A percentile compares a stretch with the other conserved stretches of the same genome.
These are phyloP conservation scores for Naematelia encephala DNA, from an alignment of 768 basidiomycete genomes.

Conservation along the genomic window DNA sequence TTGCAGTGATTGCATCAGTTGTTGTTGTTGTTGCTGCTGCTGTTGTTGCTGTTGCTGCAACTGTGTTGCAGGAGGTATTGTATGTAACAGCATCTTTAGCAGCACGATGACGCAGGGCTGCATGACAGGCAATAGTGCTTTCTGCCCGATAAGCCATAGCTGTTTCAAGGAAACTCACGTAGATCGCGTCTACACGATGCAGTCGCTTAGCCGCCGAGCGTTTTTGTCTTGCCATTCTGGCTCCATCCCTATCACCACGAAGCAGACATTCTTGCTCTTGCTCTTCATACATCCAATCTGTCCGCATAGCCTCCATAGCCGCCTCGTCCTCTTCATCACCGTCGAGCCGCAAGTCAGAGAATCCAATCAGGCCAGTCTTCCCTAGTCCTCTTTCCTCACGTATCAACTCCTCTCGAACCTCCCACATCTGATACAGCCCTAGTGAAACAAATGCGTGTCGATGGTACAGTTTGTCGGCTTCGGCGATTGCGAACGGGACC, in stretches of 20 bases:
- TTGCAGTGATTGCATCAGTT: conserved; percentile 64
- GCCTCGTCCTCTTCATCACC: conserved; percentile 38
- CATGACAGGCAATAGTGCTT: conserved; percentile 73
- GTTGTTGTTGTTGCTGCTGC: conserved; percentile 58
- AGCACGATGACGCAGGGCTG: conserved; percentile 90
- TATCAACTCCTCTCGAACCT: conserved; percentile 91
- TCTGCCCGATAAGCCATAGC: conserved; percentile 55
- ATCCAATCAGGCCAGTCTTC: conserved; percentile 44
- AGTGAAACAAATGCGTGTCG: conserved; percentile 87
- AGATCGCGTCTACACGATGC: conserved; percentile 86
- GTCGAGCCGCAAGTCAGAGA: conserved; percentile 14
- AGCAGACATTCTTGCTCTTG: conserved; percentile 58
- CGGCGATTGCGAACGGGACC: conserved; percentile 94
- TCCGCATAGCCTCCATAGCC: conserved; percentile 41
- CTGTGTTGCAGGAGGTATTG: conserved; percentile 72
- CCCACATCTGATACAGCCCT: conserved; percentile 89
- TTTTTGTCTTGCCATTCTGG: conserved; percentile 36
- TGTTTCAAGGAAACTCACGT: conserved; percentile 59
- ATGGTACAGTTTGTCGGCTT: conserved; percentile 85
- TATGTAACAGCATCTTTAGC: conserved; percentile 85
- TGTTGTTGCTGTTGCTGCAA: conserved; percentile 11
- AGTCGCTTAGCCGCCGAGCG: conserved; percentile 67
- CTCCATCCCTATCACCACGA: conserved; percentile 36
- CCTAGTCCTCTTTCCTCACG: conserved; percentile 88
- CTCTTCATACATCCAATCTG: conserved; percentile 56